These are phyloP conservation scores for Pythium aquatile DNA, from an alignment of 352 stramenopile genomes.

Conservation along the genomic window DNA sequence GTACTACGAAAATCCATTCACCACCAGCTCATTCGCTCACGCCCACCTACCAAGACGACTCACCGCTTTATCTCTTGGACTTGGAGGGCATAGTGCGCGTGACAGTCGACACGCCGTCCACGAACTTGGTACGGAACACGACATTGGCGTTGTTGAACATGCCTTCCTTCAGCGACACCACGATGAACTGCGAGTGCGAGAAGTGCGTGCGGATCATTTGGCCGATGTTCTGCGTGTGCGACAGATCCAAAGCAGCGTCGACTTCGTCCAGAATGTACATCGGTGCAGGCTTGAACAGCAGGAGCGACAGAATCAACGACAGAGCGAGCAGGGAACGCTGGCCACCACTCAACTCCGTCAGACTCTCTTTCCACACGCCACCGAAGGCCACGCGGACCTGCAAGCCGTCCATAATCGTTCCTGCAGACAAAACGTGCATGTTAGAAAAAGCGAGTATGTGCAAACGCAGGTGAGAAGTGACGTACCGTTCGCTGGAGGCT, in stretches of 20 bases:
- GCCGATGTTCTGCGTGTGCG: conserved; percentile 99
- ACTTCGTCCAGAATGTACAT: conserved; percentile 99
- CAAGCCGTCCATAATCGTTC: conserved; percentile 91
- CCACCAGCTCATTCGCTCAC: not conserved
- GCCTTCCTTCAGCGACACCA: conserved; percentile 99
- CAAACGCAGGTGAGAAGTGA: not conserved
- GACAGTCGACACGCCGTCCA: conserved; percentile 99
- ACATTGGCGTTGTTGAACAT: conserved; percentile 99
- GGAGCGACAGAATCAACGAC: conserved; percentile 97
- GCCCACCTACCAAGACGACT: not conserved
- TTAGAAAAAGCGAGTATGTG: not conserved
- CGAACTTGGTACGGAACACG: conserved; percentile 99
- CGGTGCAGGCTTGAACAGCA: conserved; percentile 99
- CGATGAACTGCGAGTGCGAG: conserved; percentile 99
- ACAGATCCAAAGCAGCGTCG: conserved; percentile 98
- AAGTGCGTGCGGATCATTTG: conserved; percentile 99
- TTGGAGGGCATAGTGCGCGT: conserved; percentile 89
- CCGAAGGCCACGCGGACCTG: conserved; percentile 99
- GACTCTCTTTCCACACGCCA: conserved; percentile 98
- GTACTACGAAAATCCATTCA: conserved; percentile 1
- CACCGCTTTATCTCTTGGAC: conserved; percentile 39
- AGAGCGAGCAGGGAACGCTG: conserved; percentile 99
- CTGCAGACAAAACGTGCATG: conserved; percentile 25
- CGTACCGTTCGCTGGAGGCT: conserved; percentile 91
- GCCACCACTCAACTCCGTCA: conserved; percentile 98